Base-by-base conservation (phyloP, 2,329 filamentous ascomycete genomes). In the Cryphonectria radicalis region DNA sequence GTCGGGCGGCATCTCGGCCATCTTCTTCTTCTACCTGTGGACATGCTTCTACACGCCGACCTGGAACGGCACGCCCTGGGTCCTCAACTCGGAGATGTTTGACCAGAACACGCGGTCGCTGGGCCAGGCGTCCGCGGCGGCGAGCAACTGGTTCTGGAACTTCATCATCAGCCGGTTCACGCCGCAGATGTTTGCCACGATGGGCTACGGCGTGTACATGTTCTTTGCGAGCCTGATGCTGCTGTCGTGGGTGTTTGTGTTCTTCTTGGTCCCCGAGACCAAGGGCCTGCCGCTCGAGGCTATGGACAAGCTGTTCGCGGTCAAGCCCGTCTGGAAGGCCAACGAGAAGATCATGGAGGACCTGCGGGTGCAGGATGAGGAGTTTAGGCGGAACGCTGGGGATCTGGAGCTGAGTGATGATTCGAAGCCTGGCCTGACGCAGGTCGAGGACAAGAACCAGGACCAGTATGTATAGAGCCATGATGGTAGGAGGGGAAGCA, bases 61-160 rank as follows among this genome's bases (percentile, higher is more conserved):
- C 0, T 93, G 90, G 91, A 92, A 92, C 77, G 91, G 90, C 1
- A 92, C 90, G 0, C 92, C 91, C 0, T 94, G 92, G 92, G 91
- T 94, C 32, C 82, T 92, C 77, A 93, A 93, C 82, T 86, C 86
- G 0, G 91, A 94, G 79, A 93, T 94, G 84, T 94, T 93, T 79
- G 88, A 91, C 76, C 87, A 89, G 74, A 91, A 91, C 80, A 89
- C 89, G 22, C 86, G 91, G 42, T 88, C 89, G 0, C 84, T 94
- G 0, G 92, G 91, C 1, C 92, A 94, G 77, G 91, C 92, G 13
- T 91, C 86, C 53, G 92, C 92, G 0, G 88, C 91, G 0, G 89
- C 89, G 3, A 91, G 88, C 80, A 93, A 93, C 80, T 93, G 91
- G 91, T 85, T 91, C 76, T 91, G 84, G 83, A 93, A 92, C 79